These are phyloP conservation scores for Umbellularia californica DNA, from an alignment of 164 flowering plant species.

Conservation along the genomic window DNA sequence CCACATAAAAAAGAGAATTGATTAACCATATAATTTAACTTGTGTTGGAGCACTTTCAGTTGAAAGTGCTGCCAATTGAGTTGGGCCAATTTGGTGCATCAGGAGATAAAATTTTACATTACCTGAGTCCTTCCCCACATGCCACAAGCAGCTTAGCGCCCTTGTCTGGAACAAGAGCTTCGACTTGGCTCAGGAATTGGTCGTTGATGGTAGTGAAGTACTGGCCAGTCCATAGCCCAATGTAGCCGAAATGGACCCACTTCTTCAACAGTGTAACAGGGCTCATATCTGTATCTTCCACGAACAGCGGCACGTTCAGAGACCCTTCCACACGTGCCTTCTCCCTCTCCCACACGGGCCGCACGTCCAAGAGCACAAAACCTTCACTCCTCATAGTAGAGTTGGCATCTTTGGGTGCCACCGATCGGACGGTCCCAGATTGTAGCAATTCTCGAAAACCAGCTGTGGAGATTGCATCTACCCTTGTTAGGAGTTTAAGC, in stretches of 20 bases:
- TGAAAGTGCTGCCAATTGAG: no score
- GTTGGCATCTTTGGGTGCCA: constrained; percentile 53
- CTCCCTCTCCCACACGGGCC: constrained; percentile 87
- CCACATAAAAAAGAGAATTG: no score
- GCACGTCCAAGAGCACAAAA: constrained; percentile 58
- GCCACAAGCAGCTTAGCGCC: constrained; percentile 63
- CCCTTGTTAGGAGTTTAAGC: background rate
- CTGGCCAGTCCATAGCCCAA: constrained; percentile 94
- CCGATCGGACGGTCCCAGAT: constrained; percentile 48
- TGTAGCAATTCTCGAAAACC: constrained; percentile 49
- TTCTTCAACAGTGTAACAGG: constrained; percentile 71
- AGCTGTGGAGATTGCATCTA: constrained; percentile 24
- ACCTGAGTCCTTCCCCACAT: constrained; percentile 96
- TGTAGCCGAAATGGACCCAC: constrained; percentile 96
- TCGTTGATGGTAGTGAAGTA: constrained; percentile 59
- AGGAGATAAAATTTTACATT: background rate
- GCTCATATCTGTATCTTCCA: constrained; percentile 60
- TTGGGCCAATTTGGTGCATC: no score
- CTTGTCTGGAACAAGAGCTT: constrained; percentile 57
- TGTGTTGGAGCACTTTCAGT: no score
- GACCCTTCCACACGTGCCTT: constrained; percentile 79
- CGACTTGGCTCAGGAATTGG: constrained; percentile 50
- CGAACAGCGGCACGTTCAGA: constrained; percentile 74
- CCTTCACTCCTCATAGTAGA: constrained; percentile 44
- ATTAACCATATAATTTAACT: no score